Evolutionary conservation across 2,329 filamentous ascomycete species (phyloP), one percentile per base, ranked within the genome.

Genomic region (Stylonectria norvegica): DNA sequence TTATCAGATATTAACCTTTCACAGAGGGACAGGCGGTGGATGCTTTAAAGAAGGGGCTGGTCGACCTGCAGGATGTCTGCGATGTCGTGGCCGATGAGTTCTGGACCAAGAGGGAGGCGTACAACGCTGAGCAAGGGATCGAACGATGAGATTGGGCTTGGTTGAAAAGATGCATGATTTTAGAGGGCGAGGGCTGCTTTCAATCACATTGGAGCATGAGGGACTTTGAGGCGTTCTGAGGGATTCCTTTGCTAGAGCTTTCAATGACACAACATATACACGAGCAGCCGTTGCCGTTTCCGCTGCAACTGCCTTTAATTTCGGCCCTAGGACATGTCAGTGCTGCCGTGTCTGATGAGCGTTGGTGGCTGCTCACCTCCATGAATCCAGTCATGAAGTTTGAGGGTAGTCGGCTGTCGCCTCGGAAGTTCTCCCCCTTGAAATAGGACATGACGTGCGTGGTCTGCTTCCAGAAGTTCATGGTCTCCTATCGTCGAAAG

Each of bases 391-490:
- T 78, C 72, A 98, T 94, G 72, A 98, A 98, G 73, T 80, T 93
- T 58, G 81, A 81, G 27, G 91, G 91, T 68, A 96, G 70, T 64
- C 80, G 81, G 56, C 88, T 65, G 75, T 85, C 66, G 81, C 88
- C 74, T 81, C 88, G 71, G 63, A 79, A 79, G 67, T 76, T 79
- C 67, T 97, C 90, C 57, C 83, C 78, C 63, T 90, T 83, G 78
- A 97, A 98, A 70, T 95, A 98, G 59, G 93, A 89, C 79, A 98
- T 89, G 56, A 98, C 79, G 66, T 98, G 93, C 50, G 86, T 86
- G 48, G 90, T 77, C 70, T 98, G 93, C 71, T 96, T 95, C 93
- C 93, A 98, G 77, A 86, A 98, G 73, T 98, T 98, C 76, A 98
- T 81, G 38, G 87, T 98, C 77, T 98, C 93, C 90, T 96, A 56